Evolutionary conservation across 2,329 filamentous ascomycete genomes (phyloP).

Genomic region (Colletotrichum nymphaeae): DNA sequence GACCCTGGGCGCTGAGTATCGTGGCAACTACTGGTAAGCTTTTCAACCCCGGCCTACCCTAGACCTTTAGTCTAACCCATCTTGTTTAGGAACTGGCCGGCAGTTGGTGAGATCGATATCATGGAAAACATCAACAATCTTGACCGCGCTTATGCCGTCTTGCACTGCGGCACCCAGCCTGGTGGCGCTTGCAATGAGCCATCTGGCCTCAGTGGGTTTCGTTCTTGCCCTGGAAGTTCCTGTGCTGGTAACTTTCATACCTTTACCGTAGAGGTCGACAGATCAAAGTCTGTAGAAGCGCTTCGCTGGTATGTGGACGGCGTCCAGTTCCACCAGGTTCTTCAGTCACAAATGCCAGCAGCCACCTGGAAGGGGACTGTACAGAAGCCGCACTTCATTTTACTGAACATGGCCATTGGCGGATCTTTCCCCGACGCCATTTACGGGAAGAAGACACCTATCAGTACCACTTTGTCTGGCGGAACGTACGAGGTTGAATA

Average conservation of each 20-base stretch:
- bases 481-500: constrained; percentile 11
- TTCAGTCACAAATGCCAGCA: constrained; percentile 42
- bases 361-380: constrained; percentile 45
- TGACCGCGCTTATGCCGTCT: constrained; percentile 59
- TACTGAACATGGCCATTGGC: constrained; percentile 53
- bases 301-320: constrained; percentile 64
- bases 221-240: not conserved
- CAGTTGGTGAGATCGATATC: constrained; percentile 66
- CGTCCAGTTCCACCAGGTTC: constrained; percentile 53
- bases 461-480: not conserved
- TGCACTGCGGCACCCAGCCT: constrained; percentile 59
- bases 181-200: constrained; percentile 65
- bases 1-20: constrained; percentile 53
- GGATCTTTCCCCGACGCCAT: constrained; percentile 50
- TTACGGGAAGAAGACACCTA: constrained; percentile 2
- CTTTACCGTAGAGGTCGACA: constrained; percentile 47
- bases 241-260: constrained; percentile 41
- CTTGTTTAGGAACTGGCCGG: constrained; percentile 51
- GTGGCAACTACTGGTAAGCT: constrained; percentile 45
- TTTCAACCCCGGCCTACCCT: constrained; percentile 50
- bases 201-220: constrained; percentile 48
- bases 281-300: constrained; percentile 47
- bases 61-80: constrained; percentile 61
- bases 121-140: constrained; percentile 74
- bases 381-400: constrained; percentile 45